Conservation (phyloP, 192 early-diverging fungal species). For the Funneliformis geosporum region DNA sequence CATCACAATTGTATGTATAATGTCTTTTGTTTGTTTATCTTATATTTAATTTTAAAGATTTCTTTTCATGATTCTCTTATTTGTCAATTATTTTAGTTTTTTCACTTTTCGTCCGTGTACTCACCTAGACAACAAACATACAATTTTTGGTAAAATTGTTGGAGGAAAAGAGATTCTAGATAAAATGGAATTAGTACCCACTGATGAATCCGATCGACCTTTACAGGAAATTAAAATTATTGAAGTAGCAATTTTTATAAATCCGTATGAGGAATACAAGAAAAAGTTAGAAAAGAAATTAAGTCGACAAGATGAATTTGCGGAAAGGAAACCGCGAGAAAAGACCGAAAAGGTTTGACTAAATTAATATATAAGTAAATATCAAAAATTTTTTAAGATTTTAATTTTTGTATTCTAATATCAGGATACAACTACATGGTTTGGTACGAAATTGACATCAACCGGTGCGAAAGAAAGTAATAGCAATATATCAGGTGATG, state of each 20-base stretch:
- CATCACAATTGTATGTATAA: constrained; percentile 69
- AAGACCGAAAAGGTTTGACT: constrained; percentile 51
- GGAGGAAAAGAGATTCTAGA: constrained; percentile 82
- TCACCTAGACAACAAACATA: constrained; percentile 83
- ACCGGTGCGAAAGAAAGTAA: constrained; percentile 30
- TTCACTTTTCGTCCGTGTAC: constrained; percentile 67
- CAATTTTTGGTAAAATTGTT: constrained; percentile 91
- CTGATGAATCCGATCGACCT: constrained; percentile 73
- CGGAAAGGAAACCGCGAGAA: constrained; percentile 46
- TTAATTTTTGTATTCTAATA: not conserved
- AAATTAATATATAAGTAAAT: not conserved
- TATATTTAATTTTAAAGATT: not conserved
- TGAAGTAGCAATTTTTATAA: constrained; percentile 73
- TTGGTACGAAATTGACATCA: constrained; percentile 60
- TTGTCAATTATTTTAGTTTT: constrained; percentile 54
- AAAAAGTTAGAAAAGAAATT: constrained; percentile 69
- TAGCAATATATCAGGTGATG: constrained; percentile 41
- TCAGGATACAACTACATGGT: constrained; percentile 69
- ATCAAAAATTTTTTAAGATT: not conserved
- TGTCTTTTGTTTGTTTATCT: not conserved
- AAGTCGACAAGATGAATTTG: constrained; percentile 46
- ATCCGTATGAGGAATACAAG: constrained; percentile 81
- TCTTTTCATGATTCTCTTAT: constrained; percentile 5
- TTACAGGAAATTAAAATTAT: constrained; percentile 71
- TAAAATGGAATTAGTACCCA: constrained; percentile 75